Conservation (phyloP, 108 stramenopile genomes). For the Conticribra weissflogii region DNA sequence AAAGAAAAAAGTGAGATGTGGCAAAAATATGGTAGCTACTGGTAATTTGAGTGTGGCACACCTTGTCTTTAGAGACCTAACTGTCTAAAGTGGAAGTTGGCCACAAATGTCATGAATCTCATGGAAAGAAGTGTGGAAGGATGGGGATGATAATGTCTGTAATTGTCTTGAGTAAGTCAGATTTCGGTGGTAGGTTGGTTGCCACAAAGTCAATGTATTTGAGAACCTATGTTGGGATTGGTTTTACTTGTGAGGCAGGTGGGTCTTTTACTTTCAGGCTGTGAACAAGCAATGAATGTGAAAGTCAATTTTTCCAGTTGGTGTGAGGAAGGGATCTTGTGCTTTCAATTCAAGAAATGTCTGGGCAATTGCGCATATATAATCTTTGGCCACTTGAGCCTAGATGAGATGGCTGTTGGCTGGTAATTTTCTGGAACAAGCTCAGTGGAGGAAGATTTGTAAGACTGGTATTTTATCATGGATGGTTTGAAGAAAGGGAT, state of each 20-base stretch:
- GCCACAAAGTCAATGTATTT: not conserved
- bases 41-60: no score
- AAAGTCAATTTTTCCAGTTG: not conserved
- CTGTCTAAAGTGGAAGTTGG: no score
- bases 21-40: no score
- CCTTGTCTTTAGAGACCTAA: no score
- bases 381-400: conserved; percentile 22
- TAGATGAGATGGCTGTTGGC: conserved; percentile 10
- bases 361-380: conserved; percentile 11
- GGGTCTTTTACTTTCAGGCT: conserved; percentile 17
- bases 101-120: no score
- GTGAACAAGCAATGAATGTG: conserved; percentile 50
- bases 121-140: not conserved
- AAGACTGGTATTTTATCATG: conserved; percentile 22
- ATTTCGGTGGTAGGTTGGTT: not conserved
- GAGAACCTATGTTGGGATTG: conserved; percentile 14
- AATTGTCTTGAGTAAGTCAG: not conserved
- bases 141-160: not conserved
- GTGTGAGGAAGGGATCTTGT: not conserved
- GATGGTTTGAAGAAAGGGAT: conserved; percentile 32
- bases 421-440: conserved; percentile 12
- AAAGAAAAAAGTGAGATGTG: no score
- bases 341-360: conserved; percentile 5
- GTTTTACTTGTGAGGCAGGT: conserved; percentile 4
- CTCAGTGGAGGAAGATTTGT: conserved; percentile 30